These are phyloP conservation scores for Saturnispora dispora DNA, from an alignment of 805 yeast genomes.

Conservation along the genomic window DNA sequence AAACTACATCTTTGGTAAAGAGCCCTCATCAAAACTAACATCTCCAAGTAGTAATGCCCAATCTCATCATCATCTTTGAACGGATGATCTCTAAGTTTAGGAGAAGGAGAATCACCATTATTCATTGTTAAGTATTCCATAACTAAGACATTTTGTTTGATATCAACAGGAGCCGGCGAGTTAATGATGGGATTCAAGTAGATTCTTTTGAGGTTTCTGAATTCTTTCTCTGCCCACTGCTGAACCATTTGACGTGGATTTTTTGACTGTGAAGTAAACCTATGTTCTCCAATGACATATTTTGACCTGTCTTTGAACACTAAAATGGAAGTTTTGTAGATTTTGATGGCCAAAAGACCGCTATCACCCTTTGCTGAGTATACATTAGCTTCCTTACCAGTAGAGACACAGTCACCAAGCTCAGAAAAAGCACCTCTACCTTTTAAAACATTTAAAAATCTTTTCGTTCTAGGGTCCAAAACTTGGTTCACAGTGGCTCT, in stretches of 20 bases:
- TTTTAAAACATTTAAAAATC: constrained; percentile 71
- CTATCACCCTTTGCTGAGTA: constrained; percentile 59
- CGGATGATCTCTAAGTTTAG: constrained; percentile 77
- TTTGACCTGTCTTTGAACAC: constrained; percentile 97
- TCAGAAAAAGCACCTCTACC: constrained; percentile 76
- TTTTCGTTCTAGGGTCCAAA: constrained; percentile 85
- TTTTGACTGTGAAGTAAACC: constrained; percentile 77
- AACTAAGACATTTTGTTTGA: constrained; percentile 82
- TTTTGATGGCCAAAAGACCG: constrained; percentile 64
- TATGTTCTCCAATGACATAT: constrained; percentile 90
- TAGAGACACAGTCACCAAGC: constrained; percentile 87
- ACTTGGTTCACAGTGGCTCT: constrained; percentile 97
- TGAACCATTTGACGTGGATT: constrained; percentile 97
- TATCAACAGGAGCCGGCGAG: constrained; percentile 87
- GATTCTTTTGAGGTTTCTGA: constrained; percentile 80
- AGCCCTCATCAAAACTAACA: constrained; percentile 77
- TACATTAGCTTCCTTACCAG: constrained; percentile 99
- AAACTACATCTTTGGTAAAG: constrained; percentile 82
- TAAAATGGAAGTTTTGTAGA: constrained; percentile 89
- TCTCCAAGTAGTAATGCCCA: constrained; percentile 59
- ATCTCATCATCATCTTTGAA: constrained; percentile 57
- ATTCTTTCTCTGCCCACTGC: constrained; percentile 98
- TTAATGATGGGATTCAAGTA: constrained; percentile 64
- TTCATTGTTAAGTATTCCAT: constrained; percentile 85
- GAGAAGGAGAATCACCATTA: constrained; percentile 74